These are phyloP conservation scores for Xylogone sp. DNA, from an alignment of 2,329 filamentous ascomycete species.

Conservation along the genomic window DNA sequence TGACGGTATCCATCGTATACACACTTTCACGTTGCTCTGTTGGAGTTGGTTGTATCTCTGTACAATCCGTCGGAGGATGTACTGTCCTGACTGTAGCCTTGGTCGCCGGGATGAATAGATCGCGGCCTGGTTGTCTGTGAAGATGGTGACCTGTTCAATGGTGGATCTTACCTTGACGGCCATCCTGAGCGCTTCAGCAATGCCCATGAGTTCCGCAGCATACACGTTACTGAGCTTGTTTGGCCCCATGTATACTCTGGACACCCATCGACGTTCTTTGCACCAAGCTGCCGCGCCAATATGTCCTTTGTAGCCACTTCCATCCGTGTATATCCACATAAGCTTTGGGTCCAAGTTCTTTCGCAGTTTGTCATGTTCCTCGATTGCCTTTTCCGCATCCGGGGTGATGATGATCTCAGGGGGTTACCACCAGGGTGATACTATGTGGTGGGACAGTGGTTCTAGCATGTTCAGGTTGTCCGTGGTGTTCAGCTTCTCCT, in stretches of 20 bases:
- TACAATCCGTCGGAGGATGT: no score
- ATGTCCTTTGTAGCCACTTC: constrained; percentile 21
- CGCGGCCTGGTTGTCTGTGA: no score
- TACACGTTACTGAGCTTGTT: no score
- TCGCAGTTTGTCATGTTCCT: constrained; percentile 5
- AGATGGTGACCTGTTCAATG: no score
- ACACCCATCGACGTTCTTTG: background rate
- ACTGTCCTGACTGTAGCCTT: background rate
- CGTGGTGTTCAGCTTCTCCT: background rate
- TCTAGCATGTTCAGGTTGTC: background rate
- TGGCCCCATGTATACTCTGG: background rate
- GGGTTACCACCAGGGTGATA: constrained; percentile 6
- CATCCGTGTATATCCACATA: constrained; percentile 15
- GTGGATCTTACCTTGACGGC: constrained; percentile 12
- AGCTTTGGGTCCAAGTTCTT: background rate
- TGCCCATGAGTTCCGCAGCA: no score
- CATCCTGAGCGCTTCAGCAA: no score
- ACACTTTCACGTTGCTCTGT: no score
- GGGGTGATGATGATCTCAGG: constrained; percentile 3
- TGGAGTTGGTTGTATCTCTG: no score
- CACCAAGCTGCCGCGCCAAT: constrained; percentile 21
- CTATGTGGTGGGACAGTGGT: constrained; percentile 2
- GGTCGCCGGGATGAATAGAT: no score
- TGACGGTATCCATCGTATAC: no score
- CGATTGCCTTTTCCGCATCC: constrained; percentile 3